These are phyloP conservation scores for Acacia acuminata DNA, from an alignment of 306 rosid species.

Conservation along the genomic window DNA sequence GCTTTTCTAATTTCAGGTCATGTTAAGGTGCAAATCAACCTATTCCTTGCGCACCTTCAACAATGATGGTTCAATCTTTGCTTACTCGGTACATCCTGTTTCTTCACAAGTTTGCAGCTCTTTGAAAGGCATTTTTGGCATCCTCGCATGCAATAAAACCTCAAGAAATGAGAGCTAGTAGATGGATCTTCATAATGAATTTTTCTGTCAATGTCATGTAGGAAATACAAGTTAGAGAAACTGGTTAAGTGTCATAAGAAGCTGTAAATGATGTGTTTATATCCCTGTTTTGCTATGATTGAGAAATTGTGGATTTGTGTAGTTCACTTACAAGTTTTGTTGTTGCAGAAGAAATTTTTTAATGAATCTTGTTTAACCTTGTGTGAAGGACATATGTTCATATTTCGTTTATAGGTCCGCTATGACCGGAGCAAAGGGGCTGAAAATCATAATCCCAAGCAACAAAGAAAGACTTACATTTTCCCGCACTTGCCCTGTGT, in stretches of 20 bases:
- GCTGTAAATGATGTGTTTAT: too few relatives aligned
- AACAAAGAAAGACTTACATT: constrained; percentile 71
- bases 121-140: neutral
- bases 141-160: too few relatives aligned
- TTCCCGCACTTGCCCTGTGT: constrained; percentile 88
- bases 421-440: constrained; percentile 99
- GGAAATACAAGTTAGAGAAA: too few relatives aligned
- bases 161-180: neutral
- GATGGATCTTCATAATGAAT: neutral
- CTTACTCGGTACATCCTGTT: constrained; percentile 12
- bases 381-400: neutral
- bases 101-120: neutral
- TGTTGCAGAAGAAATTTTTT: neutral
- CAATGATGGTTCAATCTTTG: constrained; percentile 68
- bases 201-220: neutral
- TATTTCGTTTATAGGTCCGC: constrained; percentile 55
- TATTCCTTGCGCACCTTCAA: constrained; percentile 87
- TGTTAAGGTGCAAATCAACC: constrained; percentile 88
- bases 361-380: neutral
- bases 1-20: constrained; percentile 58
- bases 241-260: too few relatives aligned
- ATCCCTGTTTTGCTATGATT: too few relatives aligned
- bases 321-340: too few relatives aligned
- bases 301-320: too few relatives aligned
- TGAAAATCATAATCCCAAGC: constrained; percentile 91